Percentiles rank a stretch among this genome's conserved stretches.
phyloP scores from a whole-genome alignment of 2,329 filamentous ascomycete species.

The Lecanicillium sp. region DNA sequence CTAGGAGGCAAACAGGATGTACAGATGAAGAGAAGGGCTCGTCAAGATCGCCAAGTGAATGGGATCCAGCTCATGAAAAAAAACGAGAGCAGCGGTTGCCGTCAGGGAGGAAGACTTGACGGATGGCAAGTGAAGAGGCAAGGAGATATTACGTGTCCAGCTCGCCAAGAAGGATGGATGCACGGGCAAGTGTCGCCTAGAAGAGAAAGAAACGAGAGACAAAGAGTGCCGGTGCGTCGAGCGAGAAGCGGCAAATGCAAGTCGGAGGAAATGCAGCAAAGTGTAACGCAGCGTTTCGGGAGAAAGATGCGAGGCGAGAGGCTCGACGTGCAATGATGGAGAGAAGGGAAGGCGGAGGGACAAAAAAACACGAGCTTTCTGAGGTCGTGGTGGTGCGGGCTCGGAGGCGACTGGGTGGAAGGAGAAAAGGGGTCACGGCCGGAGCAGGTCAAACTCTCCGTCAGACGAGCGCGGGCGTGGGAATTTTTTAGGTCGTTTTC shows the following conservation, averaged over 20 bases:
- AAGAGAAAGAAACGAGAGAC: slow-evolving; percentile 2
- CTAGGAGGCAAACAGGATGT: slow-evolving; percentile 1
- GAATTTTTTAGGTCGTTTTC: no score
- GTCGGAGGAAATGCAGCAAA: slow-evolving; percentile 1
- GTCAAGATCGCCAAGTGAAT: slow-evolving; percentile 8
- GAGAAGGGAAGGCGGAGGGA: background rate
- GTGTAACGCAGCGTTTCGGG: slow-evolving; percentile 4
- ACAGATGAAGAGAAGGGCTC: background rate
- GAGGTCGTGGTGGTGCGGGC: slow-evolving; percentile 6
- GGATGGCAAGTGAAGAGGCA: background rate
- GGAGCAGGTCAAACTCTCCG: no score
- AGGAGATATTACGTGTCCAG: slow-evolving; percentile 9
- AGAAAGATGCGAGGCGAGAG: slow-evolving; percentile 1
- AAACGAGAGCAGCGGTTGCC: background rate
- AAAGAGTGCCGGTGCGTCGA: background rate
- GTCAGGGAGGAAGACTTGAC: background rate
- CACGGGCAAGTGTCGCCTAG: slow-evolving; percentile 4
- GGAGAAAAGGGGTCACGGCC: slow-evolving; percentile 5
- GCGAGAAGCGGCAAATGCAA: slow-evolving; percentile 1
- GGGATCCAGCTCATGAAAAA: slow-evolving; percentile 1
- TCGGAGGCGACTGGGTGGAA: slow-evolving; percentile 6
- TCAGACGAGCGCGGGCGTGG: no score
- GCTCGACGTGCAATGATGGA: slow-evolving; percentile 1
- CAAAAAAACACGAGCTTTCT: slow-evolving; percentile 1
- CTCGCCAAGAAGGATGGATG: background rate